phyloP scores from a whole-genome alignment of 2,329 filamentous ascomycete species.

The Laburnicola sp. region DNA sequence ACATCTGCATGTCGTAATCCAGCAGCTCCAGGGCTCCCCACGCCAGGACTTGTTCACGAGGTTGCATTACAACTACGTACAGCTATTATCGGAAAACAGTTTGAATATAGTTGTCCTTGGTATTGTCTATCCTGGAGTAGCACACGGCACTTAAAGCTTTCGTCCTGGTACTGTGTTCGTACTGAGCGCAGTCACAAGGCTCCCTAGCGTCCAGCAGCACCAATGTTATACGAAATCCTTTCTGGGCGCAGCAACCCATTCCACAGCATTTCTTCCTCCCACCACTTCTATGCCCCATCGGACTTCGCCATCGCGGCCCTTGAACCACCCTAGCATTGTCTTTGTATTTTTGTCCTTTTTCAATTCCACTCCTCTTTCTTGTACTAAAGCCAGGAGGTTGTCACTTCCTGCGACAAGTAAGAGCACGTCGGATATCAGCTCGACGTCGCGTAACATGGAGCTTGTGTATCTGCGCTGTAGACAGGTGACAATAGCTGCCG shows the following conservation, averaged over 20 bases:
- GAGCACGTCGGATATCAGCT: slow-evolving; percentile 29
- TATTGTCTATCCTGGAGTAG: too few relatives aligned
- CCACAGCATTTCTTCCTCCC: slow-evolving; percentile 1
- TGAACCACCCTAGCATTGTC: slow-evolving; percentile 20
- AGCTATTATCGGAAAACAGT: too few relatives aligned
- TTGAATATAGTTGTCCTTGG: too few relatives aligned
- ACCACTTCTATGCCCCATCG: slow-evolving; percentile 22
- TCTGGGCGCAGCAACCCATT: slow-evolving; percentile 13
- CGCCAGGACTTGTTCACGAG: too few relatives aligned
- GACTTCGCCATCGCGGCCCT: slow-evolving; percentile 7
- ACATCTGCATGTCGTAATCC: too few relatives aligned
- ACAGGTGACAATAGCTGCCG: slow-evolving; percentile 14
- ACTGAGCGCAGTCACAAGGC: too few relatives aligned
- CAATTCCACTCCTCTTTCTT: slow-evolving; percentile 20
- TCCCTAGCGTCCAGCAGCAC: too few relatives aligned
- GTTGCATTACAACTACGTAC: too few relatives aligned
- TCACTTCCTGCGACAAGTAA: slow-evolving; percentile 31
- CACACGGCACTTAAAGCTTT: too few relatives aligned
- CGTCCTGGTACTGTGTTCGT: too few relatives aligned
- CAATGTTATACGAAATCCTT: not conserved
- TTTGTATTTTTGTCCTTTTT: slow-evolving; percentile 6
- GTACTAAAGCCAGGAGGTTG: slow-evolving; percentile 21
- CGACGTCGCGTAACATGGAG: slow-evolving; percentile 22
- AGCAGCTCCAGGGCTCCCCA: too few relatives aligned
- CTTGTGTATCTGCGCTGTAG: slow-evolving; percentile 23